Conservation (phyloP, 2,329 filamentous ascomycete genomes). For the Penicillium griseofulvum region DNA sequence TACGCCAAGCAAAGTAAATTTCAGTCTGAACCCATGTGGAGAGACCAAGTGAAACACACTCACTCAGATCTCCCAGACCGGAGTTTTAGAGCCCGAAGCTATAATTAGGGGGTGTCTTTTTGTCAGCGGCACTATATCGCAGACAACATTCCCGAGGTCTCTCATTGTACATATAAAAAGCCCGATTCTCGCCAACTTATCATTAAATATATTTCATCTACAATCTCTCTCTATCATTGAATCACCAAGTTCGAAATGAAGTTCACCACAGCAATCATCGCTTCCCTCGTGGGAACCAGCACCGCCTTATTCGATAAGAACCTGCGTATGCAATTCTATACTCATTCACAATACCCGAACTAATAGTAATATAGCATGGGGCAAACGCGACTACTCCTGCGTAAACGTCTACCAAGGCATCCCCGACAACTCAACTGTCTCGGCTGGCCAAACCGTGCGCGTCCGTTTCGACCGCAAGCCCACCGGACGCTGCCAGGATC, state of each 20-base stretch:
- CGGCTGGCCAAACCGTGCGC: constrained; percentile 22
- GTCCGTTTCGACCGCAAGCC: constrained; percentile 29
- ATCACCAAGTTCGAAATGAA: constrained; percentile 24
- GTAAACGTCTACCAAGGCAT: constrained; percentile 35
- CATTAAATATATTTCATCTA: background rate
- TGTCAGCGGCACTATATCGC: background rate
- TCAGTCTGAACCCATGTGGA: constrained; percentile 12
- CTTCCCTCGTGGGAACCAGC: constrained; percentile 25
- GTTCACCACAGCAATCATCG: constrained; percentile 25
- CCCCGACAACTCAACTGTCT: constrained; percentile 32
- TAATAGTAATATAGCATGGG: constrained; percentile 27
- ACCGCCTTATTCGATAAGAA: constrained; percentile 34
- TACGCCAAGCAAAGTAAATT: constrained; percentile 16
- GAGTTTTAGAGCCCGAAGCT: background rate
- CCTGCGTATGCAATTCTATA: constrained; percentile 21
- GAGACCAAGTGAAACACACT: constrained; percentile 20
- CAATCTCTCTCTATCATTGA: background rate
- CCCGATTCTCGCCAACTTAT: background rate
- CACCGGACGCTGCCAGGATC: constrained; percentile 25
- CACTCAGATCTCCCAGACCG: constrained; percentile 9
- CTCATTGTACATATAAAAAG: background rate
- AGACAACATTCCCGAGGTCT: background rate
- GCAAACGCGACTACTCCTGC: constrained; percentile 35
- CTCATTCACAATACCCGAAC: background rate
- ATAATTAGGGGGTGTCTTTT: constrained; percentile 5